A percentile compares a stretch with the other conserved stretches of the same genome.
phyloP scores from a whole-genome alignment of 2,329 filamentous ascomycete species.

The Fusarium pseudoanthophilum region DNA sequence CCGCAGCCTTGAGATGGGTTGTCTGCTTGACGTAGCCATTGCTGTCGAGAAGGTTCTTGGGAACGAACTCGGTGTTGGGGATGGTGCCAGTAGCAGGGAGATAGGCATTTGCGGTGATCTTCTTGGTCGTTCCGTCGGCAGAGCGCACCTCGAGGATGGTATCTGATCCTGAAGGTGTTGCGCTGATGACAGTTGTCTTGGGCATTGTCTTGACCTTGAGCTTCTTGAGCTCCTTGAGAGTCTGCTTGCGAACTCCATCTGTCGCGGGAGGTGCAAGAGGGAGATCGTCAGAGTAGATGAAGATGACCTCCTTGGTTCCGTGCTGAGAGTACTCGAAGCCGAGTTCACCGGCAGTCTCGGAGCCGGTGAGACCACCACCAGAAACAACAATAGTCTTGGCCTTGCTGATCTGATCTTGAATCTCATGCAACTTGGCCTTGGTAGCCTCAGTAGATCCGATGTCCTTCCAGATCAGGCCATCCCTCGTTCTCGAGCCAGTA shows the following conservation, averaged over 20 bases:
- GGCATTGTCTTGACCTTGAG: constrained; percentile 57
- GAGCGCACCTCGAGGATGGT: constrained; percentile 50
- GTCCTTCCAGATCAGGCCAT: constrained; percentile 62
- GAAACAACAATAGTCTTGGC: constrained; percentile 63
- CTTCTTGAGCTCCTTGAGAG: constrained; percentile 54
- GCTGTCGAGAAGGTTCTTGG: constrained; percentile 50
- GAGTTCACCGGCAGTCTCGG: constrained; percentile 64
- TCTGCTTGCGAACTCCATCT: constrained; percentile 53
- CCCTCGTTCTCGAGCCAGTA: constrained; percentile 60
- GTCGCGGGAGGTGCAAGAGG: constrained; percentile 51
- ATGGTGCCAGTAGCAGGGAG: constrained; percentile 59
- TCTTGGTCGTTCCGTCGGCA: constrained; percentile 49
- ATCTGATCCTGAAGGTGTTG: constrained; percentile 41
- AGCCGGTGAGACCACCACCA: constrained; percentile 62
- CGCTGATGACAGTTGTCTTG: constrained; percentile 52
- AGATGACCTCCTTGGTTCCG: constrained; percentile 58
- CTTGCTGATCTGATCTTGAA: constrained; percentile 52
- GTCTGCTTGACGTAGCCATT: constrained; percentile 52
- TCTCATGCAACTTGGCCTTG: constrained; percentile 50
- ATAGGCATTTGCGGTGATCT: constrained; percentile 56
- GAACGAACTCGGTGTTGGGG: constrained; percentile 59
- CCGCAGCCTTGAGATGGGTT: constrained; percentile 49
- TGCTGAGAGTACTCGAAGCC: constrained; percentile 57
- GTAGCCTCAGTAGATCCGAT: constrained; percentile 56
- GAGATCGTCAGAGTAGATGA: constrained; percentile 53